Base-by-base conservation (phyloP, 495 filamentous ascomycete species). In the Sordaria brevicollis region DNA sequence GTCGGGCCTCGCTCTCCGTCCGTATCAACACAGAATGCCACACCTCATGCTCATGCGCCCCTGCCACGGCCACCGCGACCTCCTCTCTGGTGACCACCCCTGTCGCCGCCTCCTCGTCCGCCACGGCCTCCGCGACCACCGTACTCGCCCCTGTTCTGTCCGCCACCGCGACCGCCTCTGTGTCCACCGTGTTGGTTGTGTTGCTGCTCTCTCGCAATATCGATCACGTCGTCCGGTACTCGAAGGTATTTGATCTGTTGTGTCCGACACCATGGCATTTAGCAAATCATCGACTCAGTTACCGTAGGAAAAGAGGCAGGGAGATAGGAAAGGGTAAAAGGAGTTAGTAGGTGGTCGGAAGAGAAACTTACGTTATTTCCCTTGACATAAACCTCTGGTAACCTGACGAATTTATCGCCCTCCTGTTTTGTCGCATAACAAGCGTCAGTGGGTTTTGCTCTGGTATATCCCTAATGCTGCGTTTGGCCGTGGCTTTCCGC, bases 171-270 rank as follows among this genome's bases (percentile, higher is more conserved):
- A 49, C 89, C 89, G 25, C 92, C 89, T 75, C 83, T 86, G 76
- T 81, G 89, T 31, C 82, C 80, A 33, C 81, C 75, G 34, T 78
- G 74, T 76, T 94, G 90, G 57, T 81, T 84, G 71, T 94, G 91
- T 71, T 91, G 90, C 77, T 96, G 93, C 54, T 97, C 94, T 83
- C 93, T 97, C 13, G 94, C 93, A 10, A 93, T 77, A 68, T 97
- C 95, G 79, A 98, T 89, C 70, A 98, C 95, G 77, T 97, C 93
- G 78, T 98, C 94, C 65, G 93, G 92, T 3, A 99, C 92, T 67
- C 93, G 91, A 38, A 99, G 88, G 81, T 97, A 99, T 86, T 99
- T 99, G 84, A 99, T 99, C 95, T 99, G 74, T 66, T 36, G n/a
- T 25, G 34, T 15, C 21, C 15, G n/a, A n/a, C n/a, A n/a, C 8